phyloP scores from a whole-genome alignment of 768 basidiomycete species.

The Trametes meyenii region DNA sequence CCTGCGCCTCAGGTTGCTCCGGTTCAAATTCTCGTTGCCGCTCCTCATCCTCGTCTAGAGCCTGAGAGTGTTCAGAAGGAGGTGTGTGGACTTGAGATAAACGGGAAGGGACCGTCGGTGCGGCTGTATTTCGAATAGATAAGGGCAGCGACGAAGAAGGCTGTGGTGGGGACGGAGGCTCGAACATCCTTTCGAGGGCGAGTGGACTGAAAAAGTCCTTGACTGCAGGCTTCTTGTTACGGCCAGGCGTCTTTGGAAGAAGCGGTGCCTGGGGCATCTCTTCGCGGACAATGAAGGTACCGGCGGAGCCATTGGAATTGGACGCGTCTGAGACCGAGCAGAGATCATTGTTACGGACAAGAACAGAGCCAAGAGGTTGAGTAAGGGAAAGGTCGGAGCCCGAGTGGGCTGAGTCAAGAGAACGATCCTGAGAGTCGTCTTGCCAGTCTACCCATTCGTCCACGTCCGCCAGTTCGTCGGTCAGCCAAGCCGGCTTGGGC shows the following conservation, averaged over 20 bases:
- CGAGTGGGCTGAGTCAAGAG: slow-evolving; percentile 33
- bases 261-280: slow-evolving; percentile 59
- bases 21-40: not conserved
- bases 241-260: slow-evolving; percentile 68
- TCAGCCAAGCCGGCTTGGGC: slow-evolving; percentile 74
- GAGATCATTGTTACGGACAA: slow-evolving; percentile 38
- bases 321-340: slow-evolving; percentile 28
- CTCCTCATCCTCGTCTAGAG: not conserved
- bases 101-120: slow-evolving; percentile 37
- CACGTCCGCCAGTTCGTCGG: slow-evolving; percentile 80
- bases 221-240: slow-evolving; percentile 57
- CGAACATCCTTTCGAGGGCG: slow-evolving; percentile 89
- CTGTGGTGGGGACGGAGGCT: slow-evolving; percentile 82
- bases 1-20: too few relatives aligned
- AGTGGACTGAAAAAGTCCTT: slow-evolving; percentile 90
- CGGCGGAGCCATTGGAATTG: slow-evolving; percentile 43
- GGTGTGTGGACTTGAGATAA: slow-evolving; percentile 42
- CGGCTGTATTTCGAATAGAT: slow-evolving; percentile 17
- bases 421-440: slow-evolving; percentile 38
- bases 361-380: slow-evolving; percentile 57
- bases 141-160: slow-evolving; percentile 3
- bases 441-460: slow-evolving; percentile 80
- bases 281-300: slow-evolving; percentile 78
- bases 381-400: slow-evolving; percentile 38
- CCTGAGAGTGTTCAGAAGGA: slow-evolving; percentile 6